A percentile compares a stretch with the other conserved stretches of the same genome.
Conservation (phyloP, 345 rosid genomes). For the Gynandropsis gynandra region DNA sequence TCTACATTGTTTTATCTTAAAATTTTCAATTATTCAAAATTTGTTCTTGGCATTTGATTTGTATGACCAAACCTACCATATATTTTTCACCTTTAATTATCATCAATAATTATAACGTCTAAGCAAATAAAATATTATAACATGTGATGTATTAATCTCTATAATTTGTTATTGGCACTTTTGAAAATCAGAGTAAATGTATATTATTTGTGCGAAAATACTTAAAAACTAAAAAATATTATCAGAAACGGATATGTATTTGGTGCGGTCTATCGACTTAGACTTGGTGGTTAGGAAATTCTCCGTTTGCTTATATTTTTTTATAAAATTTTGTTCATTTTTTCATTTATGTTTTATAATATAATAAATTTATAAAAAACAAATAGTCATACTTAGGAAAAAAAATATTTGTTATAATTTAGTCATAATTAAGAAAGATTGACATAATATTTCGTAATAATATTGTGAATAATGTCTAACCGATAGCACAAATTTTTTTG, state of each 20-base stretch:
- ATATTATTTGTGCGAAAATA: no score
- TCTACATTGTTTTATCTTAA: neutral
- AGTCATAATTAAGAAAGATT: no score
- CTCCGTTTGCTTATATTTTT: conserved; percentile 15
- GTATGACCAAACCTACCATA: conserved; percentile 19
- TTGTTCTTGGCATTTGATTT: no score
- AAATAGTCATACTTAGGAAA: no score
- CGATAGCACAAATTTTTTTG: no score
- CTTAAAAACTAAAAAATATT: neutral
- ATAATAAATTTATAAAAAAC: neutral
- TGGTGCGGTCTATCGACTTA: conserved; percentile 28
- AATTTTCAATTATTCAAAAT: neutral
- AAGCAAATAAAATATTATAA: conserved; percentile 1
- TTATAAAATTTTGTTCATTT: conserved; percentile 4
- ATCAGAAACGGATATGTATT: conserved; percentile 21
- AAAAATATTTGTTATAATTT: no score
- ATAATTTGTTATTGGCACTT: no score
- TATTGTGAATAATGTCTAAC: no score
- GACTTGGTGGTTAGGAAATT: conserved; percentile 26
- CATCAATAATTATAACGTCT: conserved; percentile 6
- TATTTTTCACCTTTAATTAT: no score
- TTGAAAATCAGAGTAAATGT: no score
- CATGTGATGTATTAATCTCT: neutral
- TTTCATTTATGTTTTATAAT: neutral
- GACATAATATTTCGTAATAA: no score